Evolutionary conservation across 345 rosid genomes (phyloP), one percentile per base, ranked within the genome.

Genomic region (Brassica nigra): DNA sequence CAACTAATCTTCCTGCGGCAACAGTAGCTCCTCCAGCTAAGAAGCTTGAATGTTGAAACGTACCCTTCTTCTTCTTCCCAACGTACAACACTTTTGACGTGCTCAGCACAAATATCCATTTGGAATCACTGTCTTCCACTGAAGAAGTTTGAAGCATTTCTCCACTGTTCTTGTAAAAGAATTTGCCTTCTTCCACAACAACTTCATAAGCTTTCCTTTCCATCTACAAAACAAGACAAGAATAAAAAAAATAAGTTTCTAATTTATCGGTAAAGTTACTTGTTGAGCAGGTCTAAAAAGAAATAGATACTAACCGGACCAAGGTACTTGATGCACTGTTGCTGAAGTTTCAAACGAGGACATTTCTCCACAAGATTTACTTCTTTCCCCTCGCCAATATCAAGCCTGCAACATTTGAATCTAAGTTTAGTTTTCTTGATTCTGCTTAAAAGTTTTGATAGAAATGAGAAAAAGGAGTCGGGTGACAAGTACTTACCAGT

Each of bases 101-200:
- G 78, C 98, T 89, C 0, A 93, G 95, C 62, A 93, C 98, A 78
- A 95, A 95, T 11, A 95, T 95, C 97, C 97, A 95, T 82, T 95
- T 95, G 15, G 90, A 81, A 47, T 88, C 89, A 31, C 66, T 42
- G 16, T 80, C 74, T 83, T 73, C 90, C 68, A 76, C 5, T 20
- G 29, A 79, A 30, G 76, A 83, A 6, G 98, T 79, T 49, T 90
- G 80, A 68, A 95, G 90, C 74, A 87, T 71, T 81, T 88, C 85
- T 84, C 94, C 85, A 0, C 90, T 82, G 65, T 90, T 86, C 86
- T 84, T 88, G 87, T 81, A 90, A 29, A 84, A 75, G 77, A 95
- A 87, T 64, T 83, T 91, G 9, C 98, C 97, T 4, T 89, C 90
- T 63, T 84, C 87, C 28, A 93, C 83, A 49, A 86, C 71, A 66